Conservation (phyloP, 2,329 filamentous ascomycete species). For the Ceratocystis variospora region DNA sequence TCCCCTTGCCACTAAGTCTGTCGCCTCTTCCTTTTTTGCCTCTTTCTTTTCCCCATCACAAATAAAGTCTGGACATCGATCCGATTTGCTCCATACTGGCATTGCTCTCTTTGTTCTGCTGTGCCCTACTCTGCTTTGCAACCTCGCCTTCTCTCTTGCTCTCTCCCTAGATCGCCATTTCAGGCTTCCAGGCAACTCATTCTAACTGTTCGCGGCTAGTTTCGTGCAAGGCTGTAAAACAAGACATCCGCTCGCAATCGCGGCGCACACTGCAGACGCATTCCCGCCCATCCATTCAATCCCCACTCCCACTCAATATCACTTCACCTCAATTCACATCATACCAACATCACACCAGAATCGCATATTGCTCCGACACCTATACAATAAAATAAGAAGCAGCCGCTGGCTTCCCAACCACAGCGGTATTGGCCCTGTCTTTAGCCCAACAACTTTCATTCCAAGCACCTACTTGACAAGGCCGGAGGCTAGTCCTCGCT, state of each 20-base stretch:
- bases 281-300: not conserved
- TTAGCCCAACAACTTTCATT: not conserved
- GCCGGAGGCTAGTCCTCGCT: not conserved
- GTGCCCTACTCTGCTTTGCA: not conserved
- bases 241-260: not conserved
- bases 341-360: not conserved
- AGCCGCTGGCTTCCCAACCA: not conserved
- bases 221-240: not conserved
- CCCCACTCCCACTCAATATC: not conserved
- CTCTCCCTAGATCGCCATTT: not conserved
- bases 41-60: not conserved
- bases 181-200: not conserved
- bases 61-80: not conserved
- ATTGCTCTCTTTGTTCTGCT: not conserved
- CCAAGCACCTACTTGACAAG: not conserved
- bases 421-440: not conserved
- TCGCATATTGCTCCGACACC: not conserved
- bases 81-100: not conserved
- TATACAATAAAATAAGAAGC: not conserved
- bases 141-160: not conserved
- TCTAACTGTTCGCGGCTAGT: slow-evolving; percentile 2
- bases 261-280: not conserved
- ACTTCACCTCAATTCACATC: not conserved
- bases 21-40: not conserved
- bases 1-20: slow-evolving; percentile 1